Evolutionary conservation across 1,284 basidiomycete genomes (phyloP).

Genomic region (Vanrija sp.): DNA sequence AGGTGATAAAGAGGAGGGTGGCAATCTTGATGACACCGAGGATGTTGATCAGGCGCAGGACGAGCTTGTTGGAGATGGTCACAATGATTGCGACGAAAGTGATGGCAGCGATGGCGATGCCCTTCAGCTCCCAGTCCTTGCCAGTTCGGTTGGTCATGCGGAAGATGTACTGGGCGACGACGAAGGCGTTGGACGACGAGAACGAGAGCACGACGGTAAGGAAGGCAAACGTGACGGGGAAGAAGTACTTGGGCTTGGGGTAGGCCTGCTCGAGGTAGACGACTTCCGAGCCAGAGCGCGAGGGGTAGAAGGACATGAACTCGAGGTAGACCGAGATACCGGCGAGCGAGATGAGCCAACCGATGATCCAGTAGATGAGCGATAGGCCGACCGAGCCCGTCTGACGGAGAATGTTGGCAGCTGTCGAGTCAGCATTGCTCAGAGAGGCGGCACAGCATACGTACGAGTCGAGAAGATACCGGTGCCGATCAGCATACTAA

Average conservation of each 20-base stretch:
- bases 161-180: conserved; percentile 23
- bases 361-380: conserved; percentile 24
- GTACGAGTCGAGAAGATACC: conserved; percentile 24
- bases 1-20: conserved; percentile 32
- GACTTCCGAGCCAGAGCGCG: conserved; percentile 23
- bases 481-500: conserved; percentile 22
- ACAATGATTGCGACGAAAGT: background rate
- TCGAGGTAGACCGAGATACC: conserved; percentile 27
- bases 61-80: background rate
- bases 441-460: background rate
- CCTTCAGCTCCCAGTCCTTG: conserved; percentile 16
- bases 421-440: conserved; percentile 1
- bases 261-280: conserved; percentile 32
- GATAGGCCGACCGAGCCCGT: conserved; percentile 20
- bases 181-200: conserved; percentile 18
- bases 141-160: conserved; percentile 15
- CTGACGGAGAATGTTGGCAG: conserved; percentile 6
- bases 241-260: conserved; percentile 22
- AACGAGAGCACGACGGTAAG: conserved; percentile 24
- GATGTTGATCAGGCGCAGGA: background rate
- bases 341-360: conserved; percentile 15
- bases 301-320: conserved; percentile 25
- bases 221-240: conserved; percentile 25
- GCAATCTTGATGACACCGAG: background rate
- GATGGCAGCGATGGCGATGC: background rate